Percentiles rank a stretch among this genome's conserved stretches.
Evolutionary conservation across 352 stramenopile species (phyloP).

Genomic region (Phytophthora fragariae): DNA sequence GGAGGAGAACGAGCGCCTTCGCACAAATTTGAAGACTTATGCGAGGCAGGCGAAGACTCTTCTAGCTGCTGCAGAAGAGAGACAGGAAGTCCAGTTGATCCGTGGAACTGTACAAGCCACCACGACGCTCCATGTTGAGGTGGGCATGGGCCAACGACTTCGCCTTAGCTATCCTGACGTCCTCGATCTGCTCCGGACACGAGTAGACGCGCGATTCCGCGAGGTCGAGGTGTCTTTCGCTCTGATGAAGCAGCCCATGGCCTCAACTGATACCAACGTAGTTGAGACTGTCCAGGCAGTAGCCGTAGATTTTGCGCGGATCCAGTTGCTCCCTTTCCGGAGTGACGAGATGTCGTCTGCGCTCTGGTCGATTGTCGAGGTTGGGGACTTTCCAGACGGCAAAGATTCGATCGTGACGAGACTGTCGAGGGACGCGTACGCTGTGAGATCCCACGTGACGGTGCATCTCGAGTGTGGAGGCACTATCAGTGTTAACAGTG

Average conservation of each 20-base stretch:
- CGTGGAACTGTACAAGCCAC: too few relatives aligned
- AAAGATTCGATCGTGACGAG: conserved; percentile 6
- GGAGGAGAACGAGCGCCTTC: too few relatives aligned
- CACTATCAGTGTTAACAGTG: conserved; percentile 8
- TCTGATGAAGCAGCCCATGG: conserved; percentile 8
- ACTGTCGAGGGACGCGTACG: conserved; percentile 13
- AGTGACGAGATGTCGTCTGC: neutral
- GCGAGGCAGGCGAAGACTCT: too few relatives aligned
- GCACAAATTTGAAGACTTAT: too few relatives aligned
- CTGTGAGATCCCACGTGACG: conserved; percentile 4
- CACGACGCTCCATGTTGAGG: neutral
- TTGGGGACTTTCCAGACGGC: conserved; percentile 11
- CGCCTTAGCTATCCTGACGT: neutral
- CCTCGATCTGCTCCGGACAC: conserved; percentile 22
- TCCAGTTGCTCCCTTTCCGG: conserved; percentile 21
- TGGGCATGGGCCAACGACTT: conserved; percentile 1
- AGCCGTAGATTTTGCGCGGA: conserved; percentile 9
- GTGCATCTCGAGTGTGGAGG: conserved; percentile 1
- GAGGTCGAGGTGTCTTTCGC: conserved; percentile 6
- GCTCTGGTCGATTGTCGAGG: conserved; percentile 19
- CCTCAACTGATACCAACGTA: conserved; percentile 2
- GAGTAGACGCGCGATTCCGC: conserved; percentile 15
- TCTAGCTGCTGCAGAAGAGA: too few relatives aligned
- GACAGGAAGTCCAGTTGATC: too few relatives aligned
- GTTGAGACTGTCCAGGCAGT: neutral